phyloP scores from a whole-genome alignment of 2,329 filamentous ascomycete species.

The Ophiostoma pallidulum region DNA sequence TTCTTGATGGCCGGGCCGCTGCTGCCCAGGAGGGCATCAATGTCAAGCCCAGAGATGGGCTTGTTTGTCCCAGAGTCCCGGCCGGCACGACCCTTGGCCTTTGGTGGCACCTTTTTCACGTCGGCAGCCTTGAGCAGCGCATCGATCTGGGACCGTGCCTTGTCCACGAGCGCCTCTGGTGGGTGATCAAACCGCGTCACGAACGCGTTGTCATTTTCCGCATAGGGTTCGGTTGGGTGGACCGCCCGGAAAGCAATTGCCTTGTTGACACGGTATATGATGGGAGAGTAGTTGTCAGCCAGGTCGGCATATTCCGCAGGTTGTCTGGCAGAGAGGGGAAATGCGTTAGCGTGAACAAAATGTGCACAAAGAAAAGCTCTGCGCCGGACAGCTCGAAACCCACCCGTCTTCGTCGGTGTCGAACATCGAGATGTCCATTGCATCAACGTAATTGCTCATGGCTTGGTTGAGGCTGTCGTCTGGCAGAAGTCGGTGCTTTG shows the following conservation, averaged over 20 bases:
- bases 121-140: conserved; percentile 59
- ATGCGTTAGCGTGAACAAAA: no score
- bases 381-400: conserved; percentile 18
- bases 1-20: conserved; percentile 23
- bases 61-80: conserved; percentile 54
- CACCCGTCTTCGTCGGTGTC: conserved; percentile 68
- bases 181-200: conserved; percentile 60
- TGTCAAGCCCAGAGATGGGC: conserved; percentile 81
- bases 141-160: conserved; percentile 48
- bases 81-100: conserved; percentile 62
- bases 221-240: conserved; percentile 55
- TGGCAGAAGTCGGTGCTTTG: conserved; percentile 76
- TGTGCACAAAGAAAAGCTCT: no score
- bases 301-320: conserved; percentile 61
- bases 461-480: conserved; percentile 61
- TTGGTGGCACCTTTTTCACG: conserved; percentile 82
- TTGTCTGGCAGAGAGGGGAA: no score
- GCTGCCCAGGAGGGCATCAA: conserved; percentile 66
- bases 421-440: conserved; percentile 73
- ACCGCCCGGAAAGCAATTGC: conserved; percentile 76
- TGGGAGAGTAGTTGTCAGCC: conserved; percentile 74
- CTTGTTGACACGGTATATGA: conserved; percentile 81
- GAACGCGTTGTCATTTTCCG: conserved; percentile 53
- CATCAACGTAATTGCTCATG: conserved; percentile 88
- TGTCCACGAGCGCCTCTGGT: conserved; percentile 54